A percentile compares a stretch with the other conserved stretches of the same genome.
These are phyloP conservation scores for Ganoderma meredithae DNA, from an alignment of 1,284 basidiomycete genomes.

Conservation along the genomic window DNA sequence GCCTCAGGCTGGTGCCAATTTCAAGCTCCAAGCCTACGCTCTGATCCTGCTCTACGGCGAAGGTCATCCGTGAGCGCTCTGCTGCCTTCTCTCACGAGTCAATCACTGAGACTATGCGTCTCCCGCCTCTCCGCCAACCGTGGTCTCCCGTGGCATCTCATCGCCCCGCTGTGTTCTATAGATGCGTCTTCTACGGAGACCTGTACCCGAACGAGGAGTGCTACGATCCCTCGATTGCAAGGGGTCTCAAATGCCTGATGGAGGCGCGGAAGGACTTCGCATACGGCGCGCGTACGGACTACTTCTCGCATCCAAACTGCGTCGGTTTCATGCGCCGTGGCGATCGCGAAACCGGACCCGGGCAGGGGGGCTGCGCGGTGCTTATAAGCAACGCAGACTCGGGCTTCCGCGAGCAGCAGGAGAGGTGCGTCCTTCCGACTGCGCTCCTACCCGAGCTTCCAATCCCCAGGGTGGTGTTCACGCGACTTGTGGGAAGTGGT, in stretches of 20 bases:
- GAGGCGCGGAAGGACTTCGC: conserved; percentile 68
- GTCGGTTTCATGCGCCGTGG: conserved; percentile 80
- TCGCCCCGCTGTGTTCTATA: conserved; percentile 38
- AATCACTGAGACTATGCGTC: not conserved
- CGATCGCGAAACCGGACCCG: conserved; percentile 37
- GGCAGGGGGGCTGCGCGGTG: conserved; percentile 58
- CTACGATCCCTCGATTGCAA: conserved; percentile 60
- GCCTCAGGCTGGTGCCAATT: conserved; percentile 66
- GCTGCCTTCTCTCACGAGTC: conserved; percentile 11
- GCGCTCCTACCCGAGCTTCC: not conserved
- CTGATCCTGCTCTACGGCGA: conserved; percentile 83
- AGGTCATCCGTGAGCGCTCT: conserved; percentile 81
- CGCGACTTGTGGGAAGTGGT: conserved; percentile 17
- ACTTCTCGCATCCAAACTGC: conserved; percentile 62
- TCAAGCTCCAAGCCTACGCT: conserved; percentile 86
- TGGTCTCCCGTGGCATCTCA: not conserved
- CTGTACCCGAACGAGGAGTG: conserved; percentile 77
- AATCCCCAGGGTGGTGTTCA: conserved; percentile 13
- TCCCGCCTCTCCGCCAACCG: not conserved
- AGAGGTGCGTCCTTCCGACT: conserved; percentile 37
- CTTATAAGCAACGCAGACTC: conserved; percentile 66
- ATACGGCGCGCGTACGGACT: conserved; percentile 68
- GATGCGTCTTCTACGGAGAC: conserved; percentile 94
- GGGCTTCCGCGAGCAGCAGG: conserved; percentile 13
- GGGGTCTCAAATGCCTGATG: conserved; percentile 60